These are phyloP conservation scores for Emericellopsis atlantica DNA, from an alignment of 2,329 filamentous ascomycete species.

Conservation along the genomic window DNA sequence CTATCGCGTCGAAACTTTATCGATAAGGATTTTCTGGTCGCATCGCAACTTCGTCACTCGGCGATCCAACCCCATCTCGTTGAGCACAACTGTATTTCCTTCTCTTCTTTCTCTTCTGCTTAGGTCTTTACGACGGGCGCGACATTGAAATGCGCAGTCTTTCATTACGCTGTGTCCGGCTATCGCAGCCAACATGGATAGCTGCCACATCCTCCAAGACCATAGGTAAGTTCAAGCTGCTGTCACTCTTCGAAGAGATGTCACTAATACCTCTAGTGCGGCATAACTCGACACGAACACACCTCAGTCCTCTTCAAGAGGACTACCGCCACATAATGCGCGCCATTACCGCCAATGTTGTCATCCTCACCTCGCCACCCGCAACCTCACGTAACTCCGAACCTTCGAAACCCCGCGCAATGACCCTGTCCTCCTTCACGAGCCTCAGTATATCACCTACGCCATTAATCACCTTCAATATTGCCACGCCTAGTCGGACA, in stretches of 20 bases:
- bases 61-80: too few species aligned
- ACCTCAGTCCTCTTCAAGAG: constrained; percentile 21
- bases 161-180: too few species aligned
- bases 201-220: too few species aligned
- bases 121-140: too few species aligned
- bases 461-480: constrained; percentile 44
- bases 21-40: constrained; percentile 1
- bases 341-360: constrained; percentile 38
- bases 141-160: too few species aligned
- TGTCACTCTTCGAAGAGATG: too few species aligned
- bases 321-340: constrained; percentile 37
- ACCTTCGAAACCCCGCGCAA: constrained; percentile 23
- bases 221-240: too few species aligned
- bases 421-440: constrained; percentile 50
- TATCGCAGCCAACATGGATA: too few species aligned
- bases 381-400: constrained; percentile 4
- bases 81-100: too few species aligned
- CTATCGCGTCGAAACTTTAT: not conserved
- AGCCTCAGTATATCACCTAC: constrained; percentile 38
- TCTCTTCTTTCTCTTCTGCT: too few species aligned
- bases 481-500: constrained; percentile 41
- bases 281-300: too few species aligned
- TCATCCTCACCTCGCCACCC: constrained; percentile 38
- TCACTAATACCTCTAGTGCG: too few species aligned
- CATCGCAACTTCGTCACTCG: not conserved